These are phyloP conservation scores for Leishmania lainsoni DNA, from an alignment of 208 protist species.

Conservation along the genomic window DNA sequence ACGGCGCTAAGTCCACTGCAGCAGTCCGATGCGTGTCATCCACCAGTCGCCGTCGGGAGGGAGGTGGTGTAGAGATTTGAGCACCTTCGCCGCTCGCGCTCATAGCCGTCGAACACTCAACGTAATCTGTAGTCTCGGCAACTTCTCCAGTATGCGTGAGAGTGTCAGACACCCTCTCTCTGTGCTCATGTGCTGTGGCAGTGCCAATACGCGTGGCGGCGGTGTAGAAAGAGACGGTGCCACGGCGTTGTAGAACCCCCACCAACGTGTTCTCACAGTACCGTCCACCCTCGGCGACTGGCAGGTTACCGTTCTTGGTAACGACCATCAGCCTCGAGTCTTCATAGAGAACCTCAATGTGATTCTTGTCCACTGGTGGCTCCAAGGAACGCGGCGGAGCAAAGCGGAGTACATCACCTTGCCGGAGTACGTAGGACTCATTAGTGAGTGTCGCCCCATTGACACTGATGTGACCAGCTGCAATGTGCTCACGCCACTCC, in stretches of 20 bases:
- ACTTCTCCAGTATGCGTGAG: too few relatives aligned
- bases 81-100: neutral
- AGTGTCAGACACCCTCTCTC: neutral
- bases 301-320: conserved; percentile 81
- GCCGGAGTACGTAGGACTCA: conserved; percentile 39
- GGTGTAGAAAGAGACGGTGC: conserved; percentile 7
- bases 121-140: neutral
- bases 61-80: neutral
- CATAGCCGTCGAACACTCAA: neutral
- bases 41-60: conserved; percentile 1
- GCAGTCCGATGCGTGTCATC: neutral
- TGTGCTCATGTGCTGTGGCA: neutral
- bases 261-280: conserved; percentile 85
- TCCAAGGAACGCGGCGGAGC: conserved; percentile 71
- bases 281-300: conserved; percentile 81
- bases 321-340: conserved; percentile 63
- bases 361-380: conserved; percentile 62
- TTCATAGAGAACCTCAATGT: conserved; percentile 59
- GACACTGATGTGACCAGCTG: conserved; percentile 48
- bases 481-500: conserved; percentile 62
- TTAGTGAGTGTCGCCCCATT: conserved; percentile 17
- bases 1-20: neutral
- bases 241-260: conserved; percentile 41
- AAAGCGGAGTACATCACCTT: conserved; percentile 67
- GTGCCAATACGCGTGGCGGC: neutral